Evolutionary conservation across 805 yeast genomes (phyloP).

Genomic region (Kodamaea leandrae): DNA sequence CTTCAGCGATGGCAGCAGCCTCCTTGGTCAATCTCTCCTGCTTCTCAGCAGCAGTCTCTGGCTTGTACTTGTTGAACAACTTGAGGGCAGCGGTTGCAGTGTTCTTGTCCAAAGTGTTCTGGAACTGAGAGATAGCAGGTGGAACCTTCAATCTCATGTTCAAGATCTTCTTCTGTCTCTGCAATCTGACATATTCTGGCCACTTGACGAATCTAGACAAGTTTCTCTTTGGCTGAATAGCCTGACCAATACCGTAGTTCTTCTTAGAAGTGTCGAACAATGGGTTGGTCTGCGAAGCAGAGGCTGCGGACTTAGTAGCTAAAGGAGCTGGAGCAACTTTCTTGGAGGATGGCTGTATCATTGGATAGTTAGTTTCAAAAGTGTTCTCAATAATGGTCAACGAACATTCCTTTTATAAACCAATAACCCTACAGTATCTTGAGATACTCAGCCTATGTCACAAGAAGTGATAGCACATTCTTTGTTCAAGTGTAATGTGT

Average conservation of each 20-base stretch:
- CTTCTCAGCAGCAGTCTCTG: slow-evolving; percentile 96
- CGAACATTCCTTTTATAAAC: slow-evolving; percentile 15
- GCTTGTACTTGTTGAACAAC: slow-evolving; percentile 98
- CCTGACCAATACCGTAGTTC: slow-evolving; percentile 96
- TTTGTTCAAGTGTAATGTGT: not conserved
- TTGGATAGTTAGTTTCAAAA: slow-evolving; percentile 19
- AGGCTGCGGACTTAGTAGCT: slow-evolving; percentile 34
- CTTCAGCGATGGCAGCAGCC: slow-evolving; percentile 98
- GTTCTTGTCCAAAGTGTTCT: slow-evolving; percentile 95
- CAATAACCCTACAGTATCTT: slow-evolving; percentile 23
- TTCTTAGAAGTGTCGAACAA: slow-evolving; percentile 69
- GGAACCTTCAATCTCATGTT: slow-evolving; percentile 97
- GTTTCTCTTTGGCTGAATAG: slow-evolving; percentile 93
- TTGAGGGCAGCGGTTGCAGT: slow-evolving; percentile 96
- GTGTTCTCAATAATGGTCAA: slow-evolving; percentile 15
- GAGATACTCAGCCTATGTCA: slow-evolving; percentile 26
- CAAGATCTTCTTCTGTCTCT: slow-evolving; percentile 98
- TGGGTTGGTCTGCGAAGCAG: slow-evolving; percentile 31
- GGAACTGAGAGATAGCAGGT: slow-evolving; percentile 97
- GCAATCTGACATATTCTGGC: slow-evolving; percentile 98
- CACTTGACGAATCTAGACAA: slow-evolving; percentile 96
- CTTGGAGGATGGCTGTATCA: slow-evolving; percentile 28
- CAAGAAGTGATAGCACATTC: slow-evolving; percentile 21
- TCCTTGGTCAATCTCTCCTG: slow-evolving; percentile 98
- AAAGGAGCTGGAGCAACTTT: slow-evolving; percentile 49